These are phyloP conservation scores for Byssochlamys sp. DNA, from an alignment of 2,329 filamentous ascomycete genomes.

Conservation along the genomic window DNA sequence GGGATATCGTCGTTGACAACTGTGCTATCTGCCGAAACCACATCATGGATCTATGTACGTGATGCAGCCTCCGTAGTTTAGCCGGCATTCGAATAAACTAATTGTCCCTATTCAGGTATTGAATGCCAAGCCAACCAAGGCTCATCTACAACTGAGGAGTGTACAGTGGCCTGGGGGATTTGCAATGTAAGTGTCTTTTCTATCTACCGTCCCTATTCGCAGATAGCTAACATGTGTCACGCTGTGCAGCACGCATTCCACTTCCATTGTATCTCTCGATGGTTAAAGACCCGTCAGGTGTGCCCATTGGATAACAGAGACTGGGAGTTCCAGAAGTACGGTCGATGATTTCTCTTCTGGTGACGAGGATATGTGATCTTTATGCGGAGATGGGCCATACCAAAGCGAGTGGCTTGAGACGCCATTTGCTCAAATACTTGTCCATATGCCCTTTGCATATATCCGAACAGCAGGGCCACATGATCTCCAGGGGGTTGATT, in stretches of 20 bases:
- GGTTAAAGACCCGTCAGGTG: constrained; percentile 97
- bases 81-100: not conserved
- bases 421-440: not conserved
- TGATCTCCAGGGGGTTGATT: not conserved
- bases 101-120: constrained; percentile 54
- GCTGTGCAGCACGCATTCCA: constrained; percentile 81
- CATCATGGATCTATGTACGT: constrained; percentile 94
- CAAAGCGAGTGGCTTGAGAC: not conserved
- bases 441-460: not conserved
- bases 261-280: constrained; percentile 98
- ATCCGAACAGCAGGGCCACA: not conserved
- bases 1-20: constrained; percentile 99
- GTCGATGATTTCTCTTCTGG: constrained; percentile 43
- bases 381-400: not conserved
- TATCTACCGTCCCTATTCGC: constrained; percentile 1
- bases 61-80: not conserved
- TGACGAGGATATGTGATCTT: not conserved
- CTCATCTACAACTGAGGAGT: constrained; percentile 92
- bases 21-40: constrained; percentile 98
- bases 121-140: constrained; percentile 98
- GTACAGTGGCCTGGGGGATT: constrained; percentile 96
- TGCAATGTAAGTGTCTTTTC: constrained; percentile 67
- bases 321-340: constrained; percentile 99
- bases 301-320: constrained; percentile 95
- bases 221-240: constrained; percentile 1